A percentile compares a stretch with the other conserved stretches of the same genome.
Evolutionary conservation across 2,329 filamentous ascomycete genomes (phyloP).

Genomic region (Stachybotrys chartarum): DNA sequence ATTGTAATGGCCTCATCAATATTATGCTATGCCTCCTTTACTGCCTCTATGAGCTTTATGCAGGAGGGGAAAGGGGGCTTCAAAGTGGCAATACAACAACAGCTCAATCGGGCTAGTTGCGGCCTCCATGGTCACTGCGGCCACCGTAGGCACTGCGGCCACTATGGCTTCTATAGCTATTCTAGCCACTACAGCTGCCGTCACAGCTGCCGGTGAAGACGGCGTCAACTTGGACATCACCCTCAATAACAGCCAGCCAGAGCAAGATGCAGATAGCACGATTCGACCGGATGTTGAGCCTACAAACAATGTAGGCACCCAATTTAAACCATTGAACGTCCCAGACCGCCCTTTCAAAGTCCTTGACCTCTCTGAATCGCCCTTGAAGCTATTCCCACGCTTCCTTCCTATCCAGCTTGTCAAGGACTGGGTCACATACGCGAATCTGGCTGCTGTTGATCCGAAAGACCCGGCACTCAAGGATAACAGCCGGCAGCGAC

Average conservation of each 20-base stretch:
- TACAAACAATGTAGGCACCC: neutral
- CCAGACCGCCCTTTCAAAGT: too few relatives aligned
- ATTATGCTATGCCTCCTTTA: too few relatives aligned
- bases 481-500: too few relatives aligned
- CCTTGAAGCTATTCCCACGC: neutral
- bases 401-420: neutral
- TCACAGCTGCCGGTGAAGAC: neutral
- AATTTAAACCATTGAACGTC: neutral
- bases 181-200: too few relatives aligned
- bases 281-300: neutral
- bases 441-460: too few relatives aligned
- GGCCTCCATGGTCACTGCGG: too few relatives aligned
- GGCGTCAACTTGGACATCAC: neutral
- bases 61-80: too few relatives aligned
- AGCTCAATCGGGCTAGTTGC: too few relatives aligned
- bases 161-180: too few relatives aligned
- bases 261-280: neutral
- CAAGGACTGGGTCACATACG: neutral
- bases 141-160: conserved; percentile 1
- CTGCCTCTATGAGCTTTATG: too few relatives aligned
- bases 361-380: neutral
- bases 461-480: neutral
- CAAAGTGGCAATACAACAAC: too few relatives aligned
- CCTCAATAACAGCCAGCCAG: neutral
- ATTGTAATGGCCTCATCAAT: too few relatives aligned